phyloP scores from a whole-genome alignment of 768 basidiomycete species.

The Leccinellum rugosiceps region DNA sequence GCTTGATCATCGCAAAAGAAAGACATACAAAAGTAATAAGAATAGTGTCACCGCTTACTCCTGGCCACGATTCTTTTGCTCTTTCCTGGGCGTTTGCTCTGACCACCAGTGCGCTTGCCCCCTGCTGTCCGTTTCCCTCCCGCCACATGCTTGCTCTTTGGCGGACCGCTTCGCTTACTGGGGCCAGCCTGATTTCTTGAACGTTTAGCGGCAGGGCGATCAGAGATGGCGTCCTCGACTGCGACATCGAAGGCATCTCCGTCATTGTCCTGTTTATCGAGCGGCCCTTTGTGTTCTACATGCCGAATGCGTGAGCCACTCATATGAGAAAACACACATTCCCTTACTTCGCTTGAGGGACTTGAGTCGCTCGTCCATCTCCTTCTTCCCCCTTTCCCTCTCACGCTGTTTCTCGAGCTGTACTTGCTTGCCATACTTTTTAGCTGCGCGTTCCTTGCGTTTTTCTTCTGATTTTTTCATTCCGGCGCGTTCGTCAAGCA shows the following conservation, averaged over 20 bases:
- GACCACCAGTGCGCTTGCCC: slow-evolving; percentile 29
- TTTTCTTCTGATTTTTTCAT: slow-evolving; percentile 94
- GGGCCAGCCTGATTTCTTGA: slow-evolving; percentile 28
- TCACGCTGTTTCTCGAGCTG: slow-evolving; percentile 94
- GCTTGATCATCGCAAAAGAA: neutral
- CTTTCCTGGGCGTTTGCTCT: slow-evolving; percentile 56
- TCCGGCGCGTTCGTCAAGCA: slow-evolving; percentile 82
- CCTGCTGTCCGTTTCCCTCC: slow-evolving; percentile 6
- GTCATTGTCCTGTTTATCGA: slow-evolving; percentile 59
- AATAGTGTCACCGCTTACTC: slow-evolving; percentile 24
- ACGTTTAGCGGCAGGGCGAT: slow-evolving; percentile 64
- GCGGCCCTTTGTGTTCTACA: slow-evolving; percentile 78
- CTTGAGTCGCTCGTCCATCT: slow-evolving; percentile 83
- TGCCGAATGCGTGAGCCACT: slow-evolving; percentile 2
- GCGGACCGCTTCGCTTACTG: slow-evolving; percentile 31
- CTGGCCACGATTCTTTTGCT: slow-evolving; percentile 48
- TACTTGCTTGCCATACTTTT: slow-evolving; percentile 98
- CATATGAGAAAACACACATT: neutral
- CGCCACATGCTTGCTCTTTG: slow-evolving; percentile 42
- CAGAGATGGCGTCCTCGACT: slow-evolving; percentile 84
- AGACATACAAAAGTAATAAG: slow-evolving; percentile 4
- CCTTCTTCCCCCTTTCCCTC: slow-evolving; percentile 85
- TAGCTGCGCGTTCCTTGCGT: slow-evolving; percentile 86
- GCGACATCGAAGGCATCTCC: slow-evolving; percentile 78
- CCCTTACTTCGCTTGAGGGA: slow-evolving; percentile 81